Percentiles rank a stretch among this genome's conserved stretches.
Evolutionary conservation across 192 early-diverging fungal species (phyloP).

Genomic region (Physocladia obscura): DNA sequence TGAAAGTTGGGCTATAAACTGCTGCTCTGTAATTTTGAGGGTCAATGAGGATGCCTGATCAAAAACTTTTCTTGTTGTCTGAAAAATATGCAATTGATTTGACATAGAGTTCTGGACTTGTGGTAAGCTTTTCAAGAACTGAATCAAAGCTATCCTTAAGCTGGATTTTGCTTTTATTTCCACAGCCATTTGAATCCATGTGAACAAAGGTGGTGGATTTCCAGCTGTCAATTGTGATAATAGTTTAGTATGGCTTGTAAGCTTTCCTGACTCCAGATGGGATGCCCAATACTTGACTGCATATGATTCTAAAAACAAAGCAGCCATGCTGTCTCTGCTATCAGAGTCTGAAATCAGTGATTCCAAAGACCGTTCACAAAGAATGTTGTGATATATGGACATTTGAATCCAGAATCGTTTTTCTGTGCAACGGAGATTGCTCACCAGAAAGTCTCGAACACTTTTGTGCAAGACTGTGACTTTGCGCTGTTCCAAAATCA

Average conservation of each 20-base stretch:
- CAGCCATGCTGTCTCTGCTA: no score
- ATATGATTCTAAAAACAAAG: background rate
- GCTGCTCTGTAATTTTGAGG: background rate
- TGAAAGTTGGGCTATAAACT: background rate
- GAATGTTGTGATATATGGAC: background rate
- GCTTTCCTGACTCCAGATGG: background rate
- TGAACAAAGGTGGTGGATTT: no score
- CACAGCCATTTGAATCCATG: no score
- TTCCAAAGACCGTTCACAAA: background rate
- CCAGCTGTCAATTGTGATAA: no score
- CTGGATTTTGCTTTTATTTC: no score
- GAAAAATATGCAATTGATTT: no score
- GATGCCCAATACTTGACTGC: background rate
- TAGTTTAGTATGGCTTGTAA: no score
- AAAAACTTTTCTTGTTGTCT: background rate
- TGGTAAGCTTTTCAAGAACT: background rate
- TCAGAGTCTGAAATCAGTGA: background rate
- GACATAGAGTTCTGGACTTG: no score
- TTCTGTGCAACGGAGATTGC: background rate
- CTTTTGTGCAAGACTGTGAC: conserved; percentile 16
- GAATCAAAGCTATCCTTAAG: no score
- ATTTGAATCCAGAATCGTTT: background rate
- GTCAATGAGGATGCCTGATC: background rate
- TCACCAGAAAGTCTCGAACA: conserved; percentile 7
- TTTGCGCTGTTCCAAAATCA: background rate